These are phyloP conservation scores for Hyphodiscus sp. DNA, from an alignment of 2,329 filamentous ascomycete genomes.

Conservation along the genomic window DNA sequence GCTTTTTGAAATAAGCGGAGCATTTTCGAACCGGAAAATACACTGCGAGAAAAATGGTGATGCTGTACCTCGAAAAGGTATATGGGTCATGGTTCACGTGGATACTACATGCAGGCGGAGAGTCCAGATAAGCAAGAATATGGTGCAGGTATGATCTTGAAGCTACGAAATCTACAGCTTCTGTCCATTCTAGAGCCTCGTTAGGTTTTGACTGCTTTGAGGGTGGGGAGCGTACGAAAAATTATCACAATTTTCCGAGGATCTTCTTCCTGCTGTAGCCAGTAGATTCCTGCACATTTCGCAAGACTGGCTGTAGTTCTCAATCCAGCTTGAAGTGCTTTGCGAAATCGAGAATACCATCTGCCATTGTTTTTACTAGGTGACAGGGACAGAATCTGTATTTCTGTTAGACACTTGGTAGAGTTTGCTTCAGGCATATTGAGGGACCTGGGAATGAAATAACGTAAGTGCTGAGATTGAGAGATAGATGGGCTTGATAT, in stretches of 20 bases:
- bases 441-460: not conserved
- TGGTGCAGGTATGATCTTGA: not conserved
- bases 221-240: too few relatives aligned
- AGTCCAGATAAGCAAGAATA: not conserved
- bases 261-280: too few relatives aligned
- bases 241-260: too few relatives aligned
- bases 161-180: not conserved
- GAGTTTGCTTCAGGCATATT: not conserved
- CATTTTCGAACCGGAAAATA: not conserved
- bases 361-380: not conserved
- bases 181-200: too few relatives aligned
- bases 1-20: not conserved
- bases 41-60: not conserved
- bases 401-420: not conserved
- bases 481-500: not conserved
- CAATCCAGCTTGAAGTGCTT: not conserved
- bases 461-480: not conserved
- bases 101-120: not conserved
- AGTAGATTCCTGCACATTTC: too few relatives aligned
- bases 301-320: not conserved
- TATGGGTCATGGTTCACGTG: not conserved
- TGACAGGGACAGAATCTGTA: not conserved
- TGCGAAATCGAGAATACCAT: not conserved
- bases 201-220: too few relatives aligned
- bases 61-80: not conserved